Conservation (phyloP, 2,329 filamentous ascomycete genomes). For the Teratosphaeria epicoccoides region DNA sequence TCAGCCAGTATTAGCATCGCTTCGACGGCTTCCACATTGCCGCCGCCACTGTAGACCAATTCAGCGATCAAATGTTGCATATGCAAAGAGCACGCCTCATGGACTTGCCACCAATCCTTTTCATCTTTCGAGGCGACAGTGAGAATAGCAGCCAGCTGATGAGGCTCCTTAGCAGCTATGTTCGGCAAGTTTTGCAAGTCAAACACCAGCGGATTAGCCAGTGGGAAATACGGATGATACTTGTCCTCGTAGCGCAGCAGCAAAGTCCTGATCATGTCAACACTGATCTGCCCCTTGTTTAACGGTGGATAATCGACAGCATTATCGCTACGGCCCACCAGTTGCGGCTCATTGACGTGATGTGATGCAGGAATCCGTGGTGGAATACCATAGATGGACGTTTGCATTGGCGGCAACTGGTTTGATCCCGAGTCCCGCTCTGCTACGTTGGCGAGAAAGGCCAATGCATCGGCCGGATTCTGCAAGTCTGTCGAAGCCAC, state of each 20-base stretch:
- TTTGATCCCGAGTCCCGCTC: constrained; percentile 20
- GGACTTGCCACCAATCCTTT: constrained; percentile 23
- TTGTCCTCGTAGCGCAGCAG: constrained; percentile 22
- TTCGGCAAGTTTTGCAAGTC: constrained; percentile 19
- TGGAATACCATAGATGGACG: constrained; percentile 13
- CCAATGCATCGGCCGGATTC: constrained; percentile 25
- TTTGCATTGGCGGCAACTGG: constrained; percentile 22
- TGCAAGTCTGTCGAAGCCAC: constrained; percentile 24
- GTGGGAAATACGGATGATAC: constrained; percentile 25
- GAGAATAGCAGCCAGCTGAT: constrained; percentile 23
- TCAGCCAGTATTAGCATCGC: constrained; percentile 25
- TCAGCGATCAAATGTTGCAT: constrained; percentile 25
- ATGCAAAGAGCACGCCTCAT: constrained; percentile 23
- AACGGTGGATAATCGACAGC: constrained; percentile 22
- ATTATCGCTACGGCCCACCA: constrained; percentile 8
- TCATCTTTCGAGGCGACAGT: constrained; percentile 26
- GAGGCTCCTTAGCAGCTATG: constrained; percentile 21
- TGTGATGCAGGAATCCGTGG: neutral
- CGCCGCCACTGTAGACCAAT: constrained; percentile 23
- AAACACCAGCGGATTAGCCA: constrained; percentile 21
- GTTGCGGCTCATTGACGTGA: constrained; percentile 2
- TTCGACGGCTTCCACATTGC: constrained; percentile 24
- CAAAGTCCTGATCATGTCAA: constrained; percentile 21
- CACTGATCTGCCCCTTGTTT: constrained; percentile 16
- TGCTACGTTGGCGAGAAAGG: constrained; percentile 25